A percentile compares a stretch with the other conserved stretches of the same genome.
Conservation (phyloP, 208 protist genomes). For the Porcisia hertigi region DNA sequence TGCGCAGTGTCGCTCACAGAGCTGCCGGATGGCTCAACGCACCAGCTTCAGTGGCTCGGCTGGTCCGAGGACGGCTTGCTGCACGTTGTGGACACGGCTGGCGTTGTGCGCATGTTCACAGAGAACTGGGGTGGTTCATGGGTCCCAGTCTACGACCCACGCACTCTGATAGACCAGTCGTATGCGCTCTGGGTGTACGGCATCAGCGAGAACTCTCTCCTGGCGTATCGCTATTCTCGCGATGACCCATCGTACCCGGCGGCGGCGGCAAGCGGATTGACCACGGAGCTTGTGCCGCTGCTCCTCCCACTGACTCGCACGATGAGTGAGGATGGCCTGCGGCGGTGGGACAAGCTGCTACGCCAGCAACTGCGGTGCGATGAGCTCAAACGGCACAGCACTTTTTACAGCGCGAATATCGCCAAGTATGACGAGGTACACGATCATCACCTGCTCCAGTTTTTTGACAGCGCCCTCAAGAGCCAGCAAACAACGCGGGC, state of each 20-base stretch:
- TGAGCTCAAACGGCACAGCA: conserved; percentile 74
- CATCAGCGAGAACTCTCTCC: conserved; percentile 59
- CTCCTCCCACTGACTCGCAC: conserved; percentile 64
- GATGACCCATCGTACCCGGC: conserved; percentile 70
- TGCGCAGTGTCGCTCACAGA: conserved; percentile 62
- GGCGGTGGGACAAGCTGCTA: conserved; percentile 68
- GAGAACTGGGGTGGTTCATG: conserved; percentile 80
- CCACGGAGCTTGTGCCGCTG: conserved; percentile 64
- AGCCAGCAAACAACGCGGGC: conserved; percentile 76
- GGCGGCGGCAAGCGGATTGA: conserved; percentile 63
- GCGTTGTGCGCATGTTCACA: conserved; percentile 83
- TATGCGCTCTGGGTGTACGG: conserved; percentile 61
- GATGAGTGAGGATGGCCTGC: conserved; percentile 34
- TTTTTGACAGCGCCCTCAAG: conserved; percentile 66
- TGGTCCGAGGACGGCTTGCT: conserved; percentile 89
- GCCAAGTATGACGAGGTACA: conserved; percentile 78
- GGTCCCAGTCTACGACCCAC: conserved; percentile 83
- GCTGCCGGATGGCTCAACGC: conserved; percentile 39
- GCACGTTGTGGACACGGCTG: conserved; percentile 79
- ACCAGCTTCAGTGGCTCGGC: conserved; percentile 87
- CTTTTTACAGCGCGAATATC: conserved; percentile 70
- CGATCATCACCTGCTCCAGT: conserved; percentile 74
- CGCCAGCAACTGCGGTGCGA: conserved; percentile 74
- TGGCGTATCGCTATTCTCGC: conserved; percentile 69
- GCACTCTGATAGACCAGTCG: conserved; percentile 40